These are phyloP conservation scores for Torulaspora indica DNA, from an alignment of 805 yeast species.

Conservation along the genomic window DNA sequence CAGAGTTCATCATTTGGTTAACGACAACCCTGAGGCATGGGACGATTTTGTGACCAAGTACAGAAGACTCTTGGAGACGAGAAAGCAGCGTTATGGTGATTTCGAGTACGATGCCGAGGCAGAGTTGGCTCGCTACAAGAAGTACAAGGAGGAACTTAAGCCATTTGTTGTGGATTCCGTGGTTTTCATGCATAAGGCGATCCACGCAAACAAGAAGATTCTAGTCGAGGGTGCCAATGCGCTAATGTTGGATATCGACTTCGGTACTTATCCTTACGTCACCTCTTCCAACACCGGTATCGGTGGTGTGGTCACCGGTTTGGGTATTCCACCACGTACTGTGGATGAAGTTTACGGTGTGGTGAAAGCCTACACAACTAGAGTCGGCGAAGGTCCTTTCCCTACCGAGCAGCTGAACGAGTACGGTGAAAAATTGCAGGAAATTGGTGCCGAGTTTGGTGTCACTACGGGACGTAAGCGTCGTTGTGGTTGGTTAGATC, in stretches of 20 bases:
- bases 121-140: constrained; percentile 73
- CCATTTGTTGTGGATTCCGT: constrained; percentile 95
- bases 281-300: constrained; percentile 94
- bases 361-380: constrained; percentile 96
- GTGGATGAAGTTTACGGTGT: constrained; percentile 87
- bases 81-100: constrained; percentile 87
- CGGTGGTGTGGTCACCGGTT: constrained; percentile 96
- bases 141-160: constrained; percentile 63
- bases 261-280: constrained; percentile 96
- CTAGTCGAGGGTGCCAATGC: constrained; percentile 98
- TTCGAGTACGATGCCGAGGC: constrained; percentile 81
- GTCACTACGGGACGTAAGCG: constrained; percentile 99
- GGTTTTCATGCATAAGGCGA: constrained; percentile 72
- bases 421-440: constrained; percentile 80
- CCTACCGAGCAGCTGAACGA: constrained; percentile 93
- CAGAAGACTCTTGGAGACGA: constrained; percentile 69
- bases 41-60: constrained; percentile 77
- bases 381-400: constrained; percentile 99
- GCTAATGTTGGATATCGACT: constrained; percentile 93
- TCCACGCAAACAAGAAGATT: constrained; percentile 73
- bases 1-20: constrained; percentile 91
- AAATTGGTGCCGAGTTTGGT: constrained; percentile 92
- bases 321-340: constrained; percentile 88
- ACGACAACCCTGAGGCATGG: constrained; percentile 89
- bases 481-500: constrained; percentile 98